A percentile compares a stretch with the other conserved stretches of the same genome.
phyloP scores from a whole-genome alignment of 148 eudicot species.

The Rhododendron ferrugineum region DNA sequence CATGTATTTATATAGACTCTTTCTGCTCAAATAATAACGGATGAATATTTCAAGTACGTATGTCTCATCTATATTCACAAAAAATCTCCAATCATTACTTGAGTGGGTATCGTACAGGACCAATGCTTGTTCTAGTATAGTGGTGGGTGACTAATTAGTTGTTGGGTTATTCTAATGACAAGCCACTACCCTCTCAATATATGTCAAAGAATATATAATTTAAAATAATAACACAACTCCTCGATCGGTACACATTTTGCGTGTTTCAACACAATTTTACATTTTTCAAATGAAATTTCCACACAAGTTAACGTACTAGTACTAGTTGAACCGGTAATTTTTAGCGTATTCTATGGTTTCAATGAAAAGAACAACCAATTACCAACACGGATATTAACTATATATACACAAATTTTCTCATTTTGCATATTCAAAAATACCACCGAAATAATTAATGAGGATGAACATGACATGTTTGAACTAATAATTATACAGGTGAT shows the following conservation, averaged over 20 bases:
- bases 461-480: neutral
- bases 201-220: neutral
- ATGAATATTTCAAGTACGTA: neutral
- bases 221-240: neutral
- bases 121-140: neutral
- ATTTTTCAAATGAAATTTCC: neutral
- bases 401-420: neutral
- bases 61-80: neutral
- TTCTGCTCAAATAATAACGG: neutral
- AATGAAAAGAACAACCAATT: neutral
- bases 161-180: neutral
- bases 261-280: neutral
- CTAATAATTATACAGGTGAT: slow-evolving; percentile 45
- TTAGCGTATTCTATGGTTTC: neutral
- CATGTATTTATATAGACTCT: neutral
- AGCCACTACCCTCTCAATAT: neutral
- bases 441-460: neutral
- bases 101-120: neutral
- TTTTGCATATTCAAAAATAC: neutral
- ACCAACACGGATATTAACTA: neutral
- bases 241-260: neutral
- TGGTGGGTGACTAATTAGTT: neutral
- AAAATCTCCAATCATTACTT: neutral
- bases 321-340: neutral
- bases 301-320: neutral